Base-by-base conservation (phyloP, 169 alveolate species). In the Plasmodium adleri region DNA sequence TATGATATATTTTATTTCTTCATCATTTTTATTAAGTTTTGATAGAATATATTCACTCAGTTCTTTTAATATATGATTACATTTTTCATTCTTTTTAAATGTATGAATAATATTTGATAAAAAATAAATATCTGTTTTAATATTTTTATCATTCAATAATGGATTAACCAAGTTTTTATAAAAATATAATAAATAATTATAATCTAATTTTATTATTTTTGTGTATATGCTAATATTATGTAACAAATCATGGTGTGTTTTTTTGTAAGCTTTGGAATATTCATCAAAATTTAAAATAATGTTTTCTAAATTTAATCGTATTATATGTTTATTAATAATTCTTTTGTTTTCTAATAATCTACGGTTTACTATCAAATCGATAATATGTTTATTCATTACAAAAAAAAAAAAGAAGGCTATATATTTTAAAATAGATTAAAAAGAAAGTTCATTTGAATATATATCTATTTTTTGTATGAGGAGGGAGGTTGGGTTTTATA, bases 51-150 rank as follows among this genome's bases (percentile, higher is more conserved):
- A 45, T 15, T 78, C 71, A 26, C 54, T 59, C 12, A 78, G 15
- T 66, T 78, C 59, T 49, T 66, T 66, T 71, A 78, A 24, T 32
- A 78, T 32, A 39, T 50, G 17, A 45, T 78, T 28, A 52, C 52
- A 64, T 6, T 66, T 47, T 63, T 78, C 76, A 50, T 26, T 17
- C 67, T 58, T 78, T 32, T 78, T 78, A 78, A 49, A 78, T 20
- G 89, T 78, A 64, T 66, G 64, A 47, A 78, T 70, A 28, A 78
- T 67, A 47, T 78, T 78, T 9, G 89, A 76, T 66, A 78, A 20
- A 6, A 58, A 15, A 9, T n/a, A 2, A 3, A 71, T 10, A 66
- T 78, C 58, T 6, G 54, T 22, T 17, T 74, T 9, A 5, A 39
- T 39, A 39, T 39, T 39, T 3, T 59, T 59, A 17, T 66, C 45